Evolutionary conservation across 2,329 filamentous ascomycete species (phyloP).

Genomic region (Tolypocladium ophioglossoides): DNA sequence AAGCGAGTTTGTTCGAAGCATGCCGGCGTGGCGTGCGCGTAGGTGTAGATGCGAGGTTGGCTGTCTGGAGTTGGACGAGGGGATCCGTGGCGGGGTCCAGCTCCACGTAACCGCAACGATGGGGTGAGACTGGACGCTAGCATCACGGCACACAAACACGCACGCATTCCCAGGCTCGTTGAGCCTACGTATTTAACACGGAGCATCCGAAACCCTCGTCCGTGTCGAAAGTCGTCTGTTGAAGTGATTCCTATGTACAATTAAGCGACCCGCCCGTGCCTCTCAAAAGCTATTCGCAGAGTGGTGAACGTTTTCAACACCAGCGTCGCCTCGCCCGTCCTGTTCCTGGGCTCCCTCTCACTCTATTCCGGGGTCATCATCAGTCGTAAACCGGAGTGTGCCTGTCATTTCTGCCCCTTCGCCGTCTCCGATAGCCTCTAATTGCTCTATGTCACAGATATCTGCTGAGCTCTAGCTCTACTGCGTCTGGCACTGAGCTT

Average conservation of each 20-base stretch:
- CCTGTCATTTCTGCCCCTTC: not conserved
- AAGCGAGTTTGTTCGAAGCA: not conserved
- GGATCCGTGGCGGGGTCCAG: not conserved
- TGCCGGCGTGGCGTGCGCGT: not conserved
- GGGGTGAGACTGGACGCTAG: not conserved
- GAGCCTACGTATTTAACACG: not conserved
- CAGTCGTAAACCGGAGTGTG: conserved; percentile 3
- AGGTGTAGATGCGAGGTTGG: not conserved
- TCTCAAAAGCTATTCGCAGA: not conserved
- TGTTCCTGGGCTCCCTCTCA: not conserved
- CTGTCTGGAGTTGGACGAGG: not conserved
- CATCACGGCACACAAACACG: not conserved
- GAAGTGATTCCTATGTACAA: not conserved
- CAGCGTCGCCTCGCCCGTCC: not conserved
- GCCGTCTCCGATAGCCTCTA: not conserved
- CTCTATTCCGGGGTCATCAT: conserved; percentile 2
- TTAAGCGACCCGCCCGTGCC: not conserved
- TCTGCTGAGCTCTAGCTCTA: conserved; percentile 26
- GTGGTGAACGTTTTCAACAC: not conserved
- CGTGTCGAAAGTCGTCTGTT: not conserved
- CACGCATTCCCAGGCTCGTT: not conserved
- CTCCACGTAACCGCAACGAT: too few species aligned
- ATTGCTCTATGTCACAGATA: not conserved
- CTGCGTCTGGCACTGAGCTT: conserved; percentile 64
- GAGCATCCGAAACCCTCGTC: not conserved